phyloP scores from a whole-genome alignment of 2,329 filamentous ascomycete species.

The Xylariaceae sp. region DNA sequence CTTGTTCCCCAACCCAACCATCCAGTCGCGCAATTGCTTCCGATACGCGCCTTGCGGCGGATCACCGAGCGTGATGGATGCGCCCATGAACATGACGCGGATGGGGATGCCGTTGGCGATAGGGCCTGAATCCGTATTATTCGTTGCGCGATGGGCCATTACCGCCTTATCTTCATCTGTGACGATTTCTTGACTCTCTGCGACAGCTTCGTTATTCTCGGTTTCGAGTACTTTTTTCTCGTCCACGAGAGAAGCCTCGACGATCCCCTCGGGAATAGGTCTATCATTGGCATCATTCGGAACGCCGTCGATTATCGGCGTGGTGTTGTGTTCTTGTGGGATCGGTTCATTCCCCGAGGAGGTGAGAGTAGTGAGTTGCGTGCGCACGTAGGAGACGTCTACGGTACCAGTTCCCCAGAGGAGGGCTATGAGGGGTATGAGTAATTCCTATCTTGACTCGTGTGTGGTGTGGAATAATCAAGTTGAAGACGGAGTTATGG shows the following conservation, averaged over 20 bases:
- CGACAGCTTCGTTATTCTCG: too few species aligned
- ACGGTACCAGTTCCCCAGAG: slow-evolving; percentile 19
- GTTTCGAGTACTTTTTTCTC: too few species aligned
- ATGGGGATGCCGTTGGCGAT: slow-evolving; percentile 20
- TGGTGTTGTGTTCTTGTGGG: slow-evolving; percentile 4
- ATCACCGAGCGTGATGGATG: slow-evolving; percentile 20
- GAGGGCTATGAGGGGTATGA: slow-evolving; percentile 9
- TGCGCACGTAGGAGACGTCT: slow-evolving; percentile 19
- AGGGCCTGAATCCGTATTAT: not conserved
- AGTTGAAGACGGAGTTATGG: too few species aligned
- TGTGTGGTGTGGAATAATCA: too few species aligned
- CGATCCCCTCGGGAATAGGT: slow-evolving; percentile 16
- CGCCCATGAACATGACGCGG: slow-evolving; percentile 24
- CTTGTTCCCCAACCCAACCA: slow-evolving; percentile 19
- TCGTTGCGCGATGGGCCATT: not conserved
- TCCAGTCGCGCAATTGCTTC: slow-evolving; percentile 21
- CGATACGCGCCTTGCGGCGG: slow-evolving; percentile 21
- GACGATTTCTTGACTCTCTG: too few species aligned
- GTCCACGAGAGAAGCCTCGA: slow-evolving; percentile 1
- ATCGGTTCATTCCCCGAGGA: slow-evolving; percentile 12
- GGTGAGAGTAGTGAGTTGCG: slow-evolving; percentile 4
- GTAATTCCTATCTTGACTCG: not conserved
- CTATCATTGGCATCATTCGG: slow-evolving; percentile 18
- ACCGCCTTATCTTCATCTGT: too few species aligned
- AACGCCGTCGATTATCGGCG: slow-evolving; percentile 19